Conservation (phyloP, 2,329 filamentous ascomycete species). For the Ophiostoma australiae region DNA sequence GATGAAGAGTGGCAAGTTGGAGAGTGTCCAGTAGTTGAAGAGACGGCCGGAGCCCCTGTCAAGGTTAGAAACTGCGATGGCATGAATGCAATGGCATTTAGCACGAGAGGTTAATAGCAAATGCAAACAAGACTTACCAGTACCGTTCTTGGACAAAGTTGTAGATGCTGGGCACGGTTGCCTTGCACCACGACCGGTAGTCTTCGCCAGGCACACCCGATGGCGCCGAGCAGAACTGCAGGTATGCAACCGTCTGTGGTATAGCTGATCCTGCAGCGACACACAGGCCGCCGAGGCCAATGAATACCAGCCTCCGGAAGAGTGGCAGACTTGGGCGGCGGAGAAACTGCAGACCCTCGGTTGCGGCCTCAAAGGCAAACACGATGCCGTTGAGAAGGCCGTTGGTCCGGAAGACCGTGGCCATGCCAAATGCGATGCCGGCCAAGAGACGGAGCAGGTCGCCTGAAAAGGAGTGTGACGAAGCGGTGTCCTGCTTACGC, state of each 20-base stretch:
- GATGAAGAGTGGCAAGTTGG: constrained; percentile 82
- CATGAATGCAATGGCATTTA: too few relatives aligned
- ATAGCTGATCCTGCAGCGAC: constrained; percentile 62
- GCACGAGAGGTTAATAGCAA: background rate
- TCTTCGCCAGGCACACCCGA: constrained; percentile 29
- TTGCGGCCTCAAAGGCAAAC: constrained; percentile 59
- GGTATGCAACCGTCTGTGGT: constrained; percentile 73
- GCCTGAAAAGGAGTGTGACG: constrained; percentile 30
- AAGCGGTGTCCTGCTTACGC: constrained; percentile 38
- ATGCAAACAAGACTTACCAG: constrained; percentile 58
- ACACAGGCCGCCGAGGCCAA: constrained; percentile 61
- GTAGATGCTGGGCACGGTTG: constrained; percentile 78
- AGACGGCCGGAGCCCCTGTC: constrained; percentile 73
- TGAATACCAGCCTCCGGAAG: constrained; percentile 51
- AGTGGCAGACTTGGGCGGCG: constrained; percentile 36
- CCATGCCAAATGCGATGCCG: constrained; percentile 64
- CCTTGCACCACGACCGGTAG: constrained; percentile 68
- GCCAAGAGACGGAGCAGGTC: constrained; percentile 55
- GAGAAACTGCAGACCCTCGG: constrained; percentile 39
- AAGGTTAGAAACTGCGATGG: background rate
- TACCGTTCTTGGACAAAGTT: constrained; percentile 83
- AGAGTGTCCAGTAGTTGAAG: constrained; percentile 81
- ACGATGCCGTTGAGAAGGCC: constrained; percentile 76
- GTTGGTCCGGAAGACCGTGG: constrained; percentile 75
- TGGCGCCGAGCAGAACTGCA: constrained; percentile 56